Base-by-base conservation (phyloP, 2,329 filamentous ascomycete species). In the Tolypocladium endophyticum region DNA sequence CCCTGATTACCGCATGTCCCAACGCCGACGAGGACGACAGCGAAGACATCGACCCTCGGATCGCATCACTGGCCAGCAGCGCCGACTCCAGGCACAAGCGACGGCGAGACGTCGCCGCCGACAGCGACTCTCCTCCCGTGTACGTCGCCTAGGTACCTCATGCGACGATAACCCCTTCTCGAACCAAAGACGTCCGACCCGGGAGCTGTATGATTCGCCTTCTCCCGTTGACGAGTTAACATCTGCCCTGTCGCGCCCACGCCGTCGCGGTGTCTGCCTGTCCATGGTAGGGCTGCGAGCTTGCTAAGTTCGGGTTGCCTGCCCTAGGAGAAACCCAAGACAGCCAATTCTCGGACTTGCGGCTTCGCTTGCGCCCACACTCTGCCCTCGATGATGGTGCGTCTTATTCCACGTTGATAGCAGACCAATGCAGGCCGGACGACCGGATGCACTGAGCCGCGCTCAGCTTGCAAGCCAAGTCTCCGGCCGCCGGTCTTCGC, bases 321-420 rank as follows among this genome's bases (percentile, higher is more conserved):
- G 62, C 68, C 65, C 64, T 61, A 58, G 60, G 61, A 62, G 62
- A 66, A 59, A 62, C 55, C 66, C 61, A 43, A 67, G 16, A 41
- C 41, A 68, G 67, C 12, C 64, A 66, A 64, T 65, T 63, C 62
- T 66, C 65, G 69, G 71, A 67, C 68, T 67, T 68, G 64, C 68
- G 68, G 73, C 72, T 71, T 72, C 71, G 62, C 61, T 64, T 64
- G 70, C 71, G 74, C 71, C 70, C 65, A 65, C 62, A 65, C 66
- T 67, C 65, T 72, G 68, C 70, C 68, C 71, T 74, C 73, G 74
- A 80, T 80, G 77, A 80, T 80, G 78, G 78, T 80, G 72, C 70
- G 78, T 79, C 62, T 58, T 61, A 41, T 59, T 43, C 33, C 45
- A 38, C 53, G 56, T 55, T 55, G 35, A 47, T 41, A 55, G 28